A percentile compares a stretch with the other conserved stretches of the same genome.
Conservation (phyloP, 1,284 basidiomycete species). For the Trametes sp. region DNA sequence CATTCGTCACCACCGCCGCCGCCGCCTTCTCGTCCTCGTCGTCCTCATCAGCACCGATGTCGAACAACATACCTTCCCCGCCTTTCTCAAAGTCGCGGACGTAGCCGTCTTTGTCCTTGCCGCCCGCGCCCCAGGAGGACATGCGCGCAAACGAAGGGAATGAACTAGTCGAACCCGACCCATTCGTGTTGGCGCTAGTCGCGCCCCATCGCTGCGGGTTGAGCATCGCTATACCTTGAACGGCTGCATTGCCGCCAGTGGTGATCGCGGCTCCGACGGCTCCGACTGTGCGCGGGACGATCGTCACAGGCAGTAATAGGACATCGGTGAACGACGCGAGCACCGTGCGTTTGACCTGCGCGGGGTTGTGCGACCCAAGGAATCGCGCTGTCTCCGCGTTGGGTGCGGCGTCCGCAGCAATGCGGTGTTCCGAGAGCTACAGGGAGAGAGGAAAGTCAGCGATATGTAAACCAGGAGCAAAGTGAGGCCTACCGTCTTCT, state of each 20-base stretch:
- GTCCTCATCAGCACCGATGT: conserved; percentile 64
- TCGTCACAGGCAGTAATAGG: conserved; percentile 92
- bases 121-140: conserved; percentile 26
- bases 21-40: conserved; percentile 40
- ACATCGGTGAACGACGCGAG: conserved; percentile 92
- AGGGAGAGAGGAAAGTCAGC: too few species aligned
- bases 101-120: conserved; percentile 44
- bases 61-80: conserved; percentile 60
- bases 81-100: conserved; percentile 52
- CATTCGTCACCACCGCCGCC: conserved; percentile 35
- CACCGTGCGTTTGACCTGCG: conserved; percentile 91
- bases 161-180: conserved; percentile 26
- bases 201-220: conserved; percentile 85
- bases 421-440: conserved; percentile 36
- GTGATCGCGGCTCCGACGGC: conserved; percentile 81
- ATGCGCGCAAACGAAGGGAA: conserved; percentile 28
- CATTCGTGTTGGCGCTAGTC: conserved; percentile 33
- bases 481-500: conserved; percentile 59
- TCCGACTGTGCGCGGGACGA: conserved; percentile 83
- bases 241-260: conserved; percentile 78
- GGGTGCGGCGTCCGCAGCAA: conserved; percentile 41
- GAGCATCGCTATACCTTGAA: conserved; percentile 85
- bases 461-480: neutral
- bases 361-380: conserved; percentile 87
- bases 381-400: conserved; percentile 68